phyloP scores from a whole-genome alignment of 805 yeast genomes.

The Metahyphopichia silvanorum region DNA sequence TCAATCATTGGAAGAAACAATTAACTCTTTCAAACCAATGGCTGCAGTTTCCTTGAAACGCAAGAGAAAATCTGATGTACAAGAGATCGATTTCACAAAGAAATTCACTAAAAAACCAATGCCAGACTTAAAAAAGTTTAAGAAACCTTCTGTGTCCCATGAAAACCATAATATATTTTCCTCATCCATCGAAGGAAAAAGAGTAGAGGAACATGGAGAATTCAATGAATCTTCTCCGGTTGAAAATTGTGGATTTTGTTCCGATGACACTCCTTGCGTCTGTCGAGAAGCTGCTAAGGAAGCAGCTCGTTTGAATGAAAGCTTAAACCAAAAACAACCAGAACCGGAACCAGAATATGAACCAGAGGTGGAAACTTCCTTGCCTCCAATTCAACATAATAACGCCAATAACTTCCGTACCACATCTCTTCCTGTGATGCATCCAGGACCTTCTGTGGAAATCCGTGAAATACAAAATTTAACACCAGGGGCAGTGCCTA shows the following conservation, averaged over 20 bases:
- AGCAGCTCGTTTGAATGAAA: slow-evolving; percentile 36
- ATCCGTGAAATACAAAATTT: slow-evolving; percentile 42
- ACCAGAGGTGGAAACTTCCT: slow-evolving; percentile 27
- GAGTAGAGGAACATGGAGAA: slow-evolving; percentile 17
- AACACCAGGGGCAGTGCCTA: slow-evolving; percentile 36
- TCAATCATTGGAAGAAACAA: slow-evolving; percentile 25
- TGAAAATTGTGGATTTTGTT: slow-evolving; percentile 90
- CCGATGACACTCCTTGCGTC: slow-evolving; percentile 88
- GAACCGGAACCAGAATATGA: slow-evolving; percentile 27
- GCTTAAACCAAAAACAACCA: slow-evolving; percentile 15
- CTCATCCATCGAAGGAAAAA: slow-evolving; percentile 1
- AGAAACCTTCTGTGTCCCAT: slow-evolving; percentile 7
- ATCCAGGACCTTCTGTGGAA: slow-evolving; percentile 62
- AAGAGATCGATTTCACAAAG: slow-evolving; percentile 59
- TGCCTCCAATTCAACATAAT: slow-evolving; percentile 43
- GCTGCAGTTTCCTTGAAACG: slow-evolving; percentile 62
- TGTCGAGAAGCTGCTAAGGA: slow-evolving; percentile 75
- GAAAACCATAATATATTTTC: slow-evolving; percentile 4
- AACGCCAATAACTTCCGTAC: slow-evolving; percentile 25
- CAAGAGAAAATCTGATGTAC: slow-evolving; percentile 17
- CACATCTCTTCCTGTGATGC: slow-evolving; percentile 52
- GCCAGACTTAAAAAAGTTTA: slow-evolving; percentile 36
- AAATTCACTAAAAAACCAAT: slow-evolving; percentile 32
- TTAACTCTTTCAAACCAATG: slow-evolving; percentile 52
- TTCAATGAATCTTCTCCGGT: slow-evolving; percentile 48